Evolutionary conservation across 768 basidiomycete species (phyloP), one percentile per base, ranked within the genome.

Genomic region (Heimioporus sp.): DNA sequence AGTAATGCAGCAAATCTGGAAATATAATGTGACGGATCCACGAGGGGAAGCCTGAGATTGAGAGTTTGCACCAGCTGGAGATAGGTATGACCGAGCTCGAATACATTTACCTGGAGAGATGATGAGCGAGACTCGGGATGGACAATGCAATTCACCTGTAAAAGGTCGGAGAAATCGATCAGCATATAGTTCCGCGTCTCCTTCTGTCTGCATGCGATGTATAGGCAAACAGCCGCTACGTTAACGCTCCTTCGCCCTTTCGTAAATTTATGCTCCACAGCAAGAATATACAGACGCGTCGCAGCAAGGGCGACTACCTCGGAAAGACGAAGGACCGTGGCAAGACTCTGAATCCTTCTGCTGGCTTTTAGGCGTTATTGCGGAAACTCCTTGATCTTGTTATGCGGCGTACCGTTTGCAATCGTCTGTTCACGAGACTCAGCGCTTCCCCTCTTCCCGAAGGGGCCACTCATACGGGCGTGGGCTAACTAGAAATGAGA

Each of bases 1-100:
- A 99, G 87, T 10, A 97, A 79, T 12, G 92, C 86, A 15, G 95
- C 87, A 62, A 98, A 99, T 34, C 97, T 90, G 21, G 90, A 87
- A 60, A 98, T 97, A 72, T 95, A 98, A 67, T 98, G 91, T 0
- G 93, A 92, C 0, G 97, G 96, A 65, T 99, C 96, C 62, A 98
- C 87, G 37, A 93, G 81, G 0, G 93, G 93, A 7, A 94, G 79
- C 31, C 84, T 83, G 37, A 96, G 80, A 57, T 90, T 86, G 47
- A 98, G 82, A 2, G 85, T 87, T 68, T 86, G 92, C 12, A 96
- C 86, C 30, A 98, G 86, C 65, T 97, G 92, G 34, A 98, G 85
- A 65, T 98, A 99, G 0, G 92, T 95, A 48, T 93, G 88, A 1
- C 97, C 97, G 17, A 99, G 87, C 63, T 94, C 92, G 61, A 96